phyloP scores from a whole-genome alignment of 306 rosid genomes.

The Lathyrus tuberosus region DNA sequence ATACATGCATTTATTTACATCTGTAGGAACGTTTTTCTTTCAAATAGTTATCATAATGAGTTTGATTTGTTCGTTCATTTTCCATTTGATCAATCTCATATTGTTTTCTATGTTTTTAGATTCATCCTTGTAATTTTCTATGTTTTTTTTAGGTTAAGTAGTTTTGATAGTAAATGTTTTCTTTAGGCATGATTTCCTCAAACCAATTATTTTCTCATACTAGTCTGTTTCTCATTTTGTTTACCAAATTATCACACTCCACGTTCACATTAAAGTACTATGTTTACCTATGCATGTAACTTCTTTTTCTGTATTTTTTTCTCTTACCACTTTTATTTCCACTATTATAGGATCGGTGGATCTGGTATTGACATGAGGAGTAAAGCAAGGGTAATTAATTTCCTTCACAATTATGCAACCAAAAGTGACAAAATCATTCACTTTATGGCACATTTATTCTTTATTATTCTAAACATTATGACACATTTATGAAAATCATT shows the following conservation, averaged over 20 bases:
- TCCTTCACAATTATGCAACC: constrained; percentile 18
- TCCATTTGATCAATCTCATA: constrained; percentile 5
- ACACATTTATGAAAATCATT: neutral
- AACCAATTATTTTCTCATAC: too few species aligned
- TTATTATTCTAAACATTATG: neutral
- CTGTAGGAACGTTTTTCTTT: neutral
- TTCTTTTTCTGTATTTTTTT: neutral
- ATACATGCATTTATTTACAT: neutral
- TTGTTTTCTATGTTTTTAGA: neutral
- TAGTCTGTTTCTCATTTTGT: neutral
- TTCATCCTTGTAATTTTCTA: neutral
- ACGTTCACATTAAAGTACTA: neutral
- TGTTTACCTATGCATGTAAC: neutral
- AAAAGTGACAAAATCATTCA: neutral
- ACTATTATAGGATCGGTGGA: constrained; percentile 79
- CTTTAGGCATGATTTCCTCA: too few species aligned
- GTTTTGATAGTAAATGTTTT: too few species aligned
- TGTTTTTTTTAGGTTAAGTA: neutral
- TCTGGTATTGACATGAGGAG: constrained; percentile 89
- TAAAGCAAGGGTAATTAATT: constrained; percentile 78
- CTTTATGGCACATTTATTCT: too few species aligned
- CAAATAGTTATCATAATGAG: neutral
- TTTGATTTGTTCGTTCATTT: constrained; percentile 18
- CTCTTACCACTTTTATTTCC: neutral
- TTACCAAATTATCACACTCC: neutral